Evolutionary conservation across 176 grass and related monocot species (phyloP).

Genomic region (Paspalum notatum): DNA sequence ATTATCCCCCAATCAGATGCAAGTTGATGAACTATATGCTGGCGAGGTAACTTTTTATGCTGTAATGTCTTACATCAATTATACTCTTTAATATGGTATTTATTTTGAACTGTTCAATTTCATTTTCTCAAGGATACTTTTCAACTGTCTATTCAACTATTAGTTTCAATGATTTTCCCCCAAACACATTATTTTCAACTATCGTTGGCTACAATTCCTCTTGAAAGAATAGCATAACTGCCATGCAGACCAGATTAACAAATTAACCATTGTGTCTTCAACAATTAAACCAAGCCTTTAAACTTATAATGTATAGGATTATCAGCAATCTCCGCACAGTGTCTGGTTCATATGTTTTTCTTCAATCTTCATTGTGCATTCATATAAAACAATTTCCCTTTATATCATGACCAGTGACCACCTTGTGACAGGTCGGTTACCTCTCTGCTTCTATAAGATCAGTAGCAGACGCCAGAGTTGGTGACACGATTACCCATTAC

Average conservation of each 20-base stretch:
- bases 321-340: not conserved
- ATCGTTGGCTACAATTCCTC: not conserved
- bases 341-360: slow-evolving; percentile 12
- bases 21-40: slow-evolving; percentile 77
- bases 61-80: slow-evolving; percentile 25
- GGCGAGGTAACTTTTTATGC: slow-evolving; percentile 78
- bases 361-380: not conserved
- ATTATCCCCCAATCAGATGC: slow-evolving; percentile 89
- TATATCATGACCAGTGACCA: slow-evolving; percentile 25
- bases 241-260: slow-evolving; percentile 1
- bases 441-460: slow-evolving; percentile 96
- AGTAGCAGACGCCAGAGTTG: slow-evolving; percentile 92
- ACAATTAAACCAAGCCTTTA: not conserved
- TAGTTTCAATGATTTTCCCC: not conserved
- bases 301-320: not conserved
- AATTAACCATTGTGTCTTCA: not conserved
- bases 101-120: slow-evolving; percentile 7
- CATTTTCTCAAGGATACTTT: not conserved
- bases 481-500: slow-evolving; percentile 90
- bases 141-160: slow-evolving; percentile 6
- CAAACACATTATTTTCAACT: not conserved
- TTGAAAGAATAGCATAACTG: not conserved
- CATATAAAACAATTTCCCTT: slow-evolving; percentile 24
- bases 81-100: not conserved
- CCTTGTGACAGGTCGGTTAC: slow-evolving; percentile 78